Conservation (phyloP, 164 flowering plant genomes). For the Nymphaea colorata region DNA sequence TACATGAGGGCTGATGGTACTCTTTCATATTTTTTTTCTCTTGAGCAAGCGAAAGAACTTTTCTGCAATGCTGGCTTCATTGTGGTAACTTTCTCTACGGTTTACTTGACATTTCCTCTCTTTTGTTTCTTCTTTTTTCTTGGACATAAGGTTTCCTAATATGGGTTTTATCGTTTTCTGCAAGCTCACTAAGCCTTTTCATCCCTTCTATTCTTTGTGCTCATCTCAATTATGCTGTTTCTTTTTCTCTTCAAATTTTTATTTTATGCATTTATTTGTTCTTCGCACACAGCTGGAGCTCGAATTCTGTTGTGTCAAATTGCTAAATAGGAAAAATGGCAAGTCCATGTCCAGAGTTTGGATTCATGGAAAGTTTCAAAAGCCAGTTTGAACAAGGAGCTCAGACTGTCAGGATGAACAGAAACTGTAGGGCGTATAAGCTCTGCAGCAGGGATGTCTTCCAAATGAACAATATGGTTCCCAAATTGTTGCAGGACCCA, state of each 20-base stretch:
- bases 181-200: no score
- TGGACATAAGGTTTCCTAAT: no score
- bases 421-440: neutral
- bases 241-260: no score
- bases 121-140: no score
- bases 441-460: neutral
- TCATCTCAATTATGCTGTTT: no score
- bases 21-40: constrained; percentile 73
- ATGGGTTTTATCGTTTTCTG: no score
- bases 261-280: no score
- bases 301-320: constrained; percentile 78
- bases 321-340: constrained; percentile 62
- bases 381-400: constrained; percentile 21
- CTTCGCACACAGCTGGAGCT: constrained; percentile 49
- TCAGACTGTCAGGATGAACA: neutral
- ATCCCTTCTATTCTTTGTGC: no score
- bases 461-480: neutral
- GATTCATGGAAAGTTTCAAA: constrained; percentile 94
- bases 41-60: constrained; percentile 48
- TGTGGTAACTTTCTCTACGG: constrained; percentile 33
- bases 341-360: constrained; percentile 81
- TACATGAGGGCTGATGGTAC: constrained; percentile 88
- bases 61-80: constrained; percentile 57
- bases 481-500: neutral
- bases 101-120: no score